These are phyloP conservation scores for Trypanosoma melophagium DNA, from an alignment of 208 protist species.

Conservation along the genomic window DNA sequence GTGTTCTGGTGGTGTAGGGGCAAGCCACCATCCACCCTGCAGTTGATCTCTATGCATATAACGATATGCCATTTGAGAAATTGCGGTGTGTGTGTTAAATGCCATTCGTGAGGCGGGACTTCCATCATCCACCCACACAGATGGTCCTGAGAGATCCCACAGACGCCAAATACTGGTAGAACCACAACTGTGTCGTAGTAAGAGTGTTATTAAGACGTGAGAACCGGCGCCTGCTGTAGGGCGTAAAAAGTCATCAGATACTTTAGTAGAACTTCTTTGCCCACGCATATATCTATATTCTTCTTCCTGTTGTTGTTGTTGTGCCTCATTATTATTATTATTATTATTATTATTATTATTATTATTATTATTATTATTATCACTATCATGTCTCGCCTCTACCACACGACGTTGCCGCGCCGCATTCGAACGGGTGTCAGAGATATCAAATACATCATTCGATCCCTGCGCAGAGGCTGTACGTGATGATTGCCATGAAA, in stretches of 20 bases:
- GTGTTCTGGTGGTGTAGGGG: conserved; percentile 8
- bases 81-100: conserved; percentile 11
- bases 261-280: neutral
- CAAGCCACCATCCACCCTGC: conserved; percentile 22
- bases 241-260: conserved; percentile 5
- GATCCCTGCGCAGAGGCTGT: neutral
- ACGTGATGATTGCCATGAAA: conserved; percentile 23
- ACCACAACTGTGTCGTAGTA: conserved; percentile 9
- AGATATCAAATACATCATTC: conserved; percentile 1
- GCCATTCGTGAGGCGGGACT: conserved; percentile 12
- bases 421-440: conserved; percentile 1
- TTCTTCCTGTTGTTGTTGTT: conserved; percentile 11
- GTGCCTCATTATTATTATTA: no score
- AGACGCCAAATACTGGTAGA: conserved; percentile 21
- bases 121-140: conserved; percentile 12
- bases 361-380: no score
- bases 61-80: conserved; percentile 22
- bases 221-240: conserved; percentile 14
- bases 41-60: conserved; percentile 19
- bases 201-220: conserved; percentile 27
- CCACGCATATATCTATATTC: neutral
- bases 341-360: no score
- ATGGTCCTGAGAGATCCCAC: conserved; percentile 26
- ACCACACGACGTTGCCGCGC: conserved; percentile 9
- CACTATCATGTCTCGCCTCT: neutral